Evolutionary conservation across 1,284 basidiomycete species (phyloP), one percentile per base, ranked within the genome.

Genomic region (Coniophora puteana): DNA sequence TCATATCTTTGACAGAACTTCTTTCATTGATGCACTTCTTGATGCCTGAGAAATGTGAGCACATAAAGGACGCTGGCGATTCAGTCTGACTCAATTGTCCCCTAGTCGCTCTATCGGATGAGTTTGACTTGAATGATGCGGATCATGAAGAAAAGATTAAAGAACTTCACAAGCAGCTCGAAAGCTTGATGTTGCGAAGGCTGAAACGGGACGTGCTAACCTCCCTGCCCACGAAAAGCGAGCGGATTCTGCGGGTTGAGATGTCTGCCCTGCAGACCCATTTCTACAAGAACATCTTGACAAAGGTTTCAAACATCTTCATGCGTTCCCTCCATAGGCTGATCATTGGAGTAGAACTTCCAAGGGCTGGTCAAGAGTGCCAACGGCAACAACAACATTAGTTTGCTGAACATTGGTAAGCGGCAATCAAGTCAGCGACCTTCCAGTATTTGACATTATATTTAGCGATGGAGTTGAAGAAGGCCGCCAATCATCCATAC

Each of bases 271-370:
- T 99, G 62, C 96, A 99, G 67, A 97, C 93, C 16, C 91, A 94
- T 61, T 97, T 95, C 65, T 99, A 99, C 74, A 98, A 98, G 75
- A 98, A 98, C 61, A 99, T 99, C 56, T 72, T 99, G 51, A 96
- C 95, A 21, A 94, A 90, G 80, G 89, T 87, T 45, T 10, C 41
- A 20, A 31, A 21, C 20, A 17, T 34, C 26, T 38, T 32, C 21
- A 18, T 17, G 21, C 17, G 23, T 28, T n/a, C 13, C 6, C 29
- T 24, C 3, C 37, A 42, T 11, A 14, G 38, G 35, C 40, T 43
- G n/a, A n/a, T n/a, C n/a, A n/a, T n/a, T n/a, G 30, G 21, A 27
- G 31, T 57, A 93, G 85, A 99, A 99, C 65, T 99, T 95, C 63
- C 78, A 86, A 57, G 93, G 89, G 13, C 72, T 99, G 41, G 81